phyloP scores from a whole-genome alignment of 345 rosid species.

The Salix caprea region DNA sequence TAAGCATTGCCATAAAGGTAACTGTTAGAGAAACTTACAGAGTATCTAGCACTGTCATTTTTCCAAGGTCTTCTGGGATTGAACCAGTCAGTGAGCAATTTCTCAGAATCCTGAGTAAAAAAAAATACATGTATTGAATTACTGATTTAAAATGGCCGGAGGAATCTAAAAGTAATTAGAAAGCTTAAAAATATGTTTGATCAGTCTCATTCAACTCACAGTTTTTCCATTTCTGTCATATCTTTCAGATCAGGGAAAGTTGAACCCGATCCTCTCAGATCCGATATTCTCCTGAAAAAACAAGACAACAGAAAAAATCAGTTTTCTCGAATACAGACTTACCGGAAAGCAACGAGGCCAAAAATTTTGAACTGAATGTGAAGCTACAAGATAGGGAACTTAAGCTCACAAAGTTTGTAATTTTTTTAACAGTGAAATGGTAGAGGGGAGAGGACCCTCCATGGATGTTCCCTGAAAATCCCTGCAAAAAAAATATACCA shows the following conservation, averaged over 20 bases:
- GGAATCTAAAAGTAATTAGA: background rate
- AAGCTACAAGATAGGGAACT: background rate
- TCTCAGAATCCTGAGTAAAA: conserved; percentile 47
- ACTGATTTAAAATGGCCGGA: background rate
- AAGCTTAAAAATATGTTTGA: background rate
- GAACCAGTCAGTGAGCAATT: conserved; percentile 50
- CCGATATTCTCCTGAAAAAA: conserved; percentile 56
- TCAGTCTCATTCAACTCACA: conserved; percentile 47
- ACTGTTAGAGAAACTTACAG: conserved; percentile 45
- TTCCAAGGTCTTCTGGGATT: conserved; percentile 50
- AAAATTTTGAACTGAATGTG: background rate
- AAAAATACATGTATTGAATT: background rate
- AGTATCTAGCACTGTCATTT: conserved; percentile 22
- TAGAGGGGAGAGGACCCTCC: conserved; percentile 85
- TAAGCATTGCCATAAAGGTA: background rate
- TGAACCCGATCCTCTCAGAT: conserved; percentile 49
- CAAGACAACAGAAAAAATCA: background rate
- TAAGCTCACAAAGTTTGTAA: conserved; percentile 55
- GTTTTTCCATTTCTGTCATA: conserved; percentile 7
- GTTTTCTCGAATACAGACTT: background rate
- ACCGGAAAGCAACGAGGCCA: background rate
- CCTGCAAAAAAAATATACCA: conserved; percentile 26
- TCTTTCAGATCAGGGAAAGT: conserved; percentile 47
- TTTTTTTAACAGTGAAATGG: conserved; percentile 46
- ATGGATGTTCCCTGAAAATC: conserved; percentile 76